Base-by-base conservation (phyloP, 2,329 filamentous ascomycete species). In the Akanthomyces lecanii region DNA sequence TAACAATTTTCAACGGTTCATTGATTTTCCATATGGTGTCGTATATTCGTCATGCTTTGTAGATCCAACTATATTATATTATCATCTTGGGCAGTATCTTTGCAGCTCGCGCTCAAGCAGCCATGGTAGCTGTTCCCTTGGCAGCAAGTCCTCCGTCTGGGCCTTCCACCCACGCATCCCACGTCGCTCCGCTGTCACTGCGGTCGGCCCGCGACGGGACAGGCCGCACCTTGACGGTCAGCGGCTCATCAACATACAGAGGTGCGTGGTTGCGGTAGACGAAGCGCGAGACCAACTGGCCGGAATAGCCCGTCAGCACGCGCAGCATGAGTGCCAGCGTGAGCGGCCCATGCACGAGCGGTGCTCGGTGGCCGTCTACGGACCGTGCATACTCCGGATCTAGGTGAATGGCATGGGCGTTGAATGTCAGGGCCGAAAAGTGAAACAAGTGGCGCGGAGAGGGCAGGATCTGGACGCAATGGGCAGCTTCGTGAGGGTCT, bases 391-490 rank as follows among this genome's bases (percentile, higher is more conserved):
- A 96, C 50, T 81, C 71, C 1, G 82, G 83, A 73, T 97, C 90
- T 25, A 96, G 81, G 76, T 99, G 95, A 68, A 99, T 97, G 18
- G 84, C 81, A 75, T 99, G 95, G 1, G 92, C 91, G 75, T 99
- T 99, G 79, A 92, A 93, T 2, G 90, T 94, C 40, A 99, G 84
- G 0, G 92, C 92, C 23, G 90, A 95, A 79, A 94, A 98, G 64
- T 93, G 87, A 77, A 96, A 97, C 61, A 99, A 85, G 5, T 97
- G 83, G 5, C 83, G 79, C 3, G 84, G 80, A 2, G 88, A 87
- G 0, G 92, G 91, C 0, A 77, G 83, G 28, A 97, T 76, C 0
- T 78, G 77, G 68, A 89, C 71, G 25, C 71, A 71, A 65, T 76
- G 74, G 18, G 72, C 71, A 8, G 79, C 73, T 0, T 69, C 47